A percentile compares a stretch with the other conserved stretches of the same genome.
phyloP scores from a whole-genome alignment of 495 filamentous ascomycete genomes.

The Talaromyces adpressus region DNA sequence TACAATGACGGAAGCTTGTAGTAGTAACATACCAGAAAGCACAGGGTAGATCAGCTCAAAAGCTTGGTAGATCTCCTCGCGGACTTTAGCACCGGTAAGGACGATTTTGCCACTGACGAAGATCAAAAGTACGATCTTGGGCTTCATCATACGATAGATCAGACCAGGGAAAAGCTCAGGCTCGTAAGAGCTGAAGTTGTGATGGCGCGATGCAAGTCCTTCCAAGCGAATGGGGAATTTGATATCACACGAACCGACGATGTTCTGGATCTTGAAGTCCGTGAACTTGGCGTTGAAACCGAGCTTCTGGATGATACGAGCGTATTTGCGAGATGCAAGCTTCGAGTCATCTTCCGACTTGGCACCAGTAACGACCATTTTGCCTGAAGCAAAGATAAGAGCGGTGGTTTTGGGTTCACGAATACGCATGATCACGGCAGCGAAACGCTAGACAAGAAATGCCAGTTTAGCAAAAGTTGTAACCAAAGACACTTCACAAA shows the following conservation, averaged over 20 bases:
- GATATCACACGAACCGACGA: slow-evolving; percentile 97
- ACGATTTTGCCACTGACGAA: slow-evolving; percentile 99
- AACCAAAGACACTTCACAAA: slow-evolving; percentile 31
- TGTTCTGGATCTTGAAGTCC: slow-evolving; percentile 99
- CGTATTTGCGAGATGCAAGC: slow-evolving; percentile 94
- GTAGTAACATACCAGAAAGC: slow-evolving; percentile 64
- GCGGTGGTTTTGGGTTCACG: slow-evolving; percentile 98
- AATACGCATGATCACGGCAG: slow-evolving; percentile 99
- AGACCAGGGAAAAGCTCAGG: slow-evolving; percentile 98
- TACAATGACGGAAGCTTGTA: background rate
- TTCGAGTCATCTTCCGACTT: slow-evolving; percentile 98
- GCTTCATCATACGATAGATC: slow-evolving; percentile 99
- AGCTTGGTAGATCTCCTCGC: slow-evolving; percentile 97
- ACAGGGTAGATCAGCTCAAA: slow-evolving; percentile 99
- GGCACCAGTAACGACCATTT: slow-evolving; percentile 99
- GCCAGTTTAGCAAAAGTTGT: slow-evolving; percentile 40
- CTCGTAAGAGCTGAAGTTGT: slow-evolving; percentile 99
- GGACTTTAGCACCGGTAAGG: slow-evolving; percentile 93
- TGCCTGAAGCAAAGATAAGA: slow-evolving; percentile 94
- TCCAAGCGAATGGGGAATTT: slow-evolving; percentile 98
- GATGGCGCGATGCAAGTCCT: slow-evolving; percentile 90
- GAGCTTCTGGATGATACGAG: slow-evolving; percentile 98
- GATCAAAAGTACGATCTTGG: slow-evolving; percentile 97
- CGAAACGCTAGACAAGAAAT: slow-evolving; percentile 76
- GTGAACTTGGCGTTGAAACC: slow-evolving; percentile 99